Conservation (phyloP, 2,329 filamentous ascomycete species). For the Aspergillus sp. region DNA sequence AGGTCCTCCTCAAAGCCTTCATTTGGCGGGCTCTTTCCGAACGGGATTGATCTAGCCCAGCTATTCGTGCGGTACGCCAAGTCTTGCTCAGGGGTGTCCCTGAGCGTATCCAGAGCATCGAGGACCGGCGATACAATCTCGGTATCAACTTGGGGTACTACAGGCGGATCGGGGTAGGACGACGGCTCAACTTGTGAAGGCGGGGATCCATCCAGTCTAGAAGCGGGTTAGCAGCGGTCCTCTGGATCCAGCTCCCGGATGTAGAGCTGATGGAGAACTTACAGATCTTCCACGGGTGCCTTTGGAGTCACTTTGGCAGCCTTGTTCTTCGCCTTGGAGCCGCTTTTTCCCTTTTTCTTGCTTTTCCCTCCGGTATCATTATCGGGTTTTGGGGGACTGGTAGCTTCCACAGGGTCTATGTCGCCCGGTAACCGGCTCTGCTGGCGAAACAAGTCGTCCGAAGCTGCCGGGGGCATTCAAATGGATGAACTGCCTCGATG, state of each 20-base stretch:
- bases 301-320: slow-evolving; percentile 32
- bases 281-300: slow-evolving; percentile 37
- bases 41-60: slow-evolving; percentile 48
- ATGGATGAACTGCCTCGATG: slow-evolving; percentile 30
- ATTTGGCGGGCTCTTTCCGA: slow-evolving; percentile 45
- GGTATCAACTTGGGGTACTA: slow-evolving; percentile 25
- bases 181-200: slow-evolving; percentile 29
- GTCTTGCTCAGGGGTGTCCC: slow-evolving; percentile 33
- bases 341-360: slow-evolving; percentile 41
- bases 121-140: slow-evolving; percentile 39
- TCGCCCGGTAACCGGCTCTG: slow-evolving; percentile 36
- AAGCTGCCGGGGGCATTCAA: slow-evolving; percentile 45
- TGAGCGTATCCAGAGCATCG: slow-evolving; percentile 36
- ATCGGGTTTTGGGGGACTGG: slow-evolving; percentile 27
- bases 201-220: slow-evolving; percentile 28
- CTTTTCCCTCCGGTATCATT: slow-evolving; percentile 34
- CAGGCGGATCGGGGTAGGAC: slow-evolving; percentile 29
- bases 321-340: slow-evolving; percentile 37
- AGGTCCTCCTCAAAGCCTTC: slow-evolving; percentile 36
- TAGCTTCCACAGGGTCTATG: slow-evolving; percentile 29
- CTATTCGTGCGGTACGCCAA: slow-evolving; percentile 39
- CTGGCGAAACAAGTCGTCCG: slow-evolving; percentile 39
- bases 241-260: background rate
- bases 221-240: background rate
- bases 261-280: slow-evolving; percentile 18